phyloP scores from a whole-genome alignment of 2,329 filamentous ascomycete species.

The Dichotomopilus funicola region DNA sequence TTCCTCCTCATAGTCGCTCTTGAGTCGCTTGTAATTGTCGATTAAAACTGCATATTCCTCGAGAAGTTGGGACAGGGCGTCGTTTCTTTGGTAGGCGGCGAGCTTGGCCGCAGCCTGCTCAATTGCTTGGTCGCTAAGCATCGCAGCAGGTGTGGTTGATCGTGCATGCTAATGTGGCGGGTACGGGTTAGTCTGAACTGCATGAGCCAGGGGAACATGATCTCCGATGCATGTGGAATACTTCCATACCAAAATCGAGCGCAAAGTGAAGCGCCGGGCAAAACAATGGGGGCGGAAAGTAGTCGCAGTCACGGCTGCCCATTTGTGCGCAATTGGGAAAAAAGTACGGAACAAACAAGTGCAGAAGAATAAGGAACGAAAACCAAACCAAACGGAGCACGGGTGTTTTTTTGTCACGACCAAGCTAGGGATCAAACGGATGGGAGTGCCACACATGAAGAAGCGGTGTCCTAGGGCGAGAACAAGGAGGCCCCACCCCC shows the following conservation, averaged over 20 bases:
- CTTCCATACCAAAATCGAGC: neutral
- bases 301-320: slow-evolving; percentile 3
- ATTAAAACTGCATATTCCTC: slow-evolving; percentile 36
- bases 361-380: neutral
- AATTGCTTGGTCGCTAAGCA: slow-evolving; percentile 21
- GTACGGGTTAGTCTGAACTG: no score
- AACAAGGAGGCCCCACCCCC: neutral
- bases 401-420: neutral
- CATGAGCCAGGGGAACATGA: neutral
- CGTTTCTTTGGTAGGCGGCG: slow-evolving; percentile 9
- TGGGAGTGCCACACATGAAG: no score
- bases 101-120: slow-evolving; percentile 15
- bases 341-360: neutral
- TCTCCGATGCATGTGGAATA: neutral
- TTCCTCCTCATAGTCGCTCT: slow-evolving; percentile 52
- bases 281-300: neutral
- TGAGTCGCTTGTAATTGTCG: slow-evolving; percentile 48
- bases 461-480: neutral
- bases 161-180: no score
- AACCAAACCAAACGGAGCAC: neutral
- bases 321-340: neutral
- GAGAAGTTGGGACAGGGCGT: slow-evolving; percentile 10
- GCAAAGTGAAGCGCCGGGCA: neutral
- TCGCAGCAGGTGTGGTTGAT: neutral
- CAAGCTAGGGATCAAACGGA: neutral